Evolutionary conservation across 1,139 yeast species (phyloP), one percentile per base, ranked within the genome.

Genomic region (Debaryomycetaceae sp.): DNA sequence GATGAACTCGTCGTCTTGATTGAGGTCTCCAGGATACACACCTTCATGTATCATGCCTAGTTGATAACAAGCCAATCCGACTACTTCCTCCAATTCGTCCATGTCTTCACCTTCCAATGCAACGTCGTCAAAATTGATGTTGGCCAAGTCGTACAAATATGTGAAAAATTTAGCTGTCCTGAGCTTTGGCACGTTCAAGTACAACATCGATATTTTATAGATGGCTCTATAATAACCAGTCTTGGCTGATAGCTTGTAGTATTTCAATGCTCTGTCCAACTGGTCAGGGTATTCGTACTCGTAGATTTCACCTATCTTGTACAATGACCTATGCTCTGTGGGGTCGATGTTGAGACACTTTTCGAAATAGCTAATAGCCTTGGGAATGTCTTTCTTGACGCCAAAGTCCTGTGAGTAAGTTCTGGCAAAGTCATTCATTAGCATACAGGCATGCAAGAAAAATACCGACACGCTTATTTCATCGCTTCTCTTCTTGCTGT

Each of bases 11-110:
- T 70, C 73, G 5, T 70, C 72, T 2, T 63, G 51, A 1, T 60
- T 54, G 42, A 73, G 61, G 50, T 73, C 78, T 13, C 76, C 76
- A 22, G 79, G 77, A 49, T 75, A 75, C 37, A 83, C 80, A 9
- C 86, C 83, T 64, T 87, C 96, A 60, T 81, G 83, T 33, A 87
- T 65, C 54, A 80, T 76, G 1, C 89, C 96, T 49, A 88, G 66
- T 60, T 88, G 75, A 54, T 59, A 72, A 45, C 67, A 63, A 3
- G 78, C 75, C 52, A 65, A 60, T 1, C 76, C 78, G 37, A 73
- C 65, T 17, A 72, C 66, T 47, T 72, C 75, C 43, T 67, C 68
- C 46, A 74, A 60, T 54, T 74, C 78, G 36, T 68, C 72, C 43
- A 59, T 60, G 53, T 73, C 78, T 38, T 70, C 75, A 11, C 63